These are phyloP conservation scores for Candida fluviatilis DNA, from an alignment of 805 yeast species.

Conservation along the genomic window DNA sequence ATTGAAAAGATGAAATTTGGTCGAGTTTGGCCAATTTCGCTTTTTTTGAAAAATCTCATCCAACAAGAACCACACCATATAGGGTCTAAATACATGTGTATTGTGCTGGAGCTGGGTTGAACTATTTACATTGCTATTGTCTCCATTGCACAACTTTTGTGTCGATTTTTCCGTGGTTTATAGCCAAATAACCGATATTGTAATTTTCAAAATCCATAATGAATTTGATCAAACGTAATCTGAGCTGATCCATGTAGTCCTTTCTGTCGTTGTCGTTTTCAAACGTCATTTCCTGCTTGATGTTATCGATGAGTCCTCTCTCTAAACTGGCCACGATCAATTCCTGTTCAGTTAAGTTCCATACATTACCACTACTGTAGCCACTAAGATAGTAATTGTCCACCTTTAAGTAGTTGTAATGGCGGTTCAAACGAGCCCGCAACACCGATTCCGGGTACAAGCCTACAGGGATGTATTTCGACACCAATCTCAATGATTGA, in stretches of 20 bases:
- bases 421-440: slow-evolving; percentile 31
- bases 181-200: slow-evolving; percentile 37
- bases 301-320: slow-evolving; percentile 45
- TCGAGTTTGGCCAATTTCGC: no score
- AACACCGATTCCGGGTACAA: slow-evolving; percentile 36
- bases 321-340: slow-evolving; percentile 51
- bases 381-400: slow-evolving; percentile 49
- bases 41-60: no score
- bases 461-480: slow-evolving; percentile 36
- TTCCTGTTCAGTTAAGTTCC: slow-evolving; percentile 47
- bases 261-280: slow-evolving; percentile 4
- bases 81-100: no score
- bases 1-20: no score
- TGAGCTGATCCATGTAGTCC: slow-evolving; percentile 22
- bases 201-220: slow-evolving; percentile 36
- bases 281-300: slow-evolving; percentile 10
- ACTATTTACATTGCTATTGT: no score
- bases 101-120: no score
- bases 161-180: slow-evolving; percentile 13
- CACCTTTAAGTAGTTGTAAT: slow-evolving; percentile 43
- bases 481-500: slow-evolving; percentile 32
- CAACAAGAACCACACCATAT: no score
- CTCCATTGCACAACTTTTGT: background rate
- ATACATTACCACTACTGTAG: slow-evolving; percentile 36
- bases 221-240: slow-evolving; percentile 37